Base-by-base conservation (phyloP, 2,329 filamentous ascomycete genomes). In the Metarhizium album region DNA sequence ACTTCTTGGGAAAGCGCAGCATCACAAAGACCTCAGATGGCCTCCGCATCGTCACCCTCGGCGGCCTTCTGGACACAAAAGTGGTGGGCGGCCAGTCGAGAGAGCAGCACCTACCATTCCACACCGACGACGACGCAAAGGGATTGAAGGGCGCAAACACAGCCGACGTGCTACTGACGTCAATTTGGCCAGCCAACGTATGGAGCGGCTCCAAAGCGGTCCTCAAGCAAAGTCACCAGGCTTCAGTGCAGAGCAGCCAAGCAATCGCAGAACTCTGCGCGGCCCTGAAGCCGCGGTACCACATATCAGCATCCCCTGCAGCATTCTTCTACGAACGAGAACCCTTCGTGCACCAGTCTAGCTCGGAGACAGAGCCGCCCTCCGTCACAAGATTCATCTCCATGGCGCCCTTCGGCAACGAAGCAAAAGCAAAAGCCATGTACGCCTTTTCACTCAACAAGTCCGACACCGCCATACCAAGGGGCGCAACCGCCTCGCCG, bases 11-110 rank as follows among this genome's bases (percentile, higher is more conserved):
- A 52, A 94, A 93, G 67, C 84, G 89, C 60, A 88, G 87, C 54
- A 83, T 85, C 14, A 85, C 89, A 48, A 97, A 93, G 65, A 97
- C 91, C 0, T 85, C 87, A 0, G 90, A 96, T 57, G 91, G 90
- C 1, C 74, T 97, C 45, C 83, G 86, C 47, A 90, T 98, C 54
- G 87, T 91, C n/a, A 76, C 87, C 0, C 74, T 98, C 0, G 91
- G 91, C 24, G 93, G 93, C 0, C 72, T 75, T 33, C 70, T 89
- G 1, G 82, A 87, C 59, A 63, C 78, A 13, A 75, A 77, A 46
- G 73, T 83, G 14, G 70, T 80, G 33, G 77, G 73, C 2, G 82
- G 80, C 2, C 74, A 80, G 50, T 86, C 83, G 8, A 80, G 82
- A 55, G 84, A 88, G 57, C 83, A 85, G 56, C 84, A 87, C 58